Percentiles rank a stretch among this genome's conserved stretches.
These are phyloP conservation scores for Verticillium isaacii DNA, from an alignment of 2,329 filamentous ascomycete genomes.

Conservation along the genomic window DNA sequence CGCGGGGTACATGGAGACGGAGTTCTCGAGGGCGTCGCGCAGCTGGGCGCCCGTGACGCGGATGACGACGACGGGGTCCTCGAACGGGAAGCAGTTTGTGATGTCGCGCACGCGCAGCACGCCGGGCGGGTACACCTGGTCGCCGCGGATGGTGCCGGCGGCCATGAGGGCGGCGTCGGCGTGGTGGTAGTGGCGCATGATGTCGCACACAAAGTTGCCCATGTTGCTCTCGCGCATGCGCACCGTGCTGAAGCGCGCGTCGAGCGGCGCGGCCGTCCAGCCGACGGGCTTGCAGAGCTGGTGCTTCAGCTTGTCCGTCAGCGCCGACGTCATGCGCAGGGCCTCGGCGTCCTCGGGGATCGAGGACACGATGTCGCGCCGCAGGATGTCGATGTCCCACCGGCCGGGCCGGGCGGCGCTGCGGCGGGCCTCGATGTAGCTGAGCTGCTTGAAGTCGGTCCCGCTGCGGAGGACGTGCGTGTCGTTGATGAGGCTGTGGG, in stretches of 20 bases:
- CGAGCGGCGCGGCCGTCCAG: slow-evolving; percentile 76
- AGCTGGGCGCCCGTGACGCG: slow-evolving; percentile 67
- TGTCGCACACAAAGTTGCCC: slow-evolving; percentile 86
- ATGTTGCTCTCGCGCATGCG: slow-evolving; percentile 74
- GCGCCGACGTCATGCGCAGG: slow-evolving; percentile 56
- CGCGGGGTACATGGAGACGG: slow-evolving; percentile 74
- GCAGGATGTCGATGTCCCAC: slow-evolving; percentile 76
- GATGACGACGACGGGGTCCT: slow-evolving; percentile 81
- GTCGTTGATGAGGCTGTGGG: slow-evolving; percentile 70
- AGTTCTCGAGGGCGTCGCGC: slow-evolving; percentile 77
- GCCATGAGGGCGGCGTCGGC: slow-evolving; percentile 84
- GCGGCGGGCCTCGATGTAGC: slow-evolving; percentile 74
- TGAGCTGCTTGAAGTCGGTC: slow-evolving; percentile 88
- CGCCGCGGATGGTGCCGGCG: slow-evolving; percentile 78
- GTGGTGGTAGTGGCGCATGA: slow-evolving; percentile 79
- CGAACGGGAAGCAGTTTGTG: slow-evolving; percentile 88
- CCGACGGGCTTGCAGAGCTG: slow-evolving; percentile 80
- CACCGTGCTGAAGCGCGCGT: slow-evolving; percentile 82
- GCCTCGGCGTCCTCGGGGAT: slow-evolving; percentile 61
- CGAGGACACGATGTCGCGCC: slow-evolving; percentile 66
- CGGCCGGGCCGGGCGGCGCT: slow-evolving; percentile 40
- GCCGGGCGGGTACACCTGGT: slow-evolving; percentile 83
- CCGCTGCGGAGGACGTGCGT: slow-evolving; percentile 83
- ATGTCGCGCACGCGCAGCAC: slow-evolving; percentile 74
- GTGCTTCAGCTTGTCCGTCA: slow-evolving; percentile 69